phyloP scores from a whole-genome alignment of 164 flowering plant genomes.

The Berberis thunbergii region DNA sequence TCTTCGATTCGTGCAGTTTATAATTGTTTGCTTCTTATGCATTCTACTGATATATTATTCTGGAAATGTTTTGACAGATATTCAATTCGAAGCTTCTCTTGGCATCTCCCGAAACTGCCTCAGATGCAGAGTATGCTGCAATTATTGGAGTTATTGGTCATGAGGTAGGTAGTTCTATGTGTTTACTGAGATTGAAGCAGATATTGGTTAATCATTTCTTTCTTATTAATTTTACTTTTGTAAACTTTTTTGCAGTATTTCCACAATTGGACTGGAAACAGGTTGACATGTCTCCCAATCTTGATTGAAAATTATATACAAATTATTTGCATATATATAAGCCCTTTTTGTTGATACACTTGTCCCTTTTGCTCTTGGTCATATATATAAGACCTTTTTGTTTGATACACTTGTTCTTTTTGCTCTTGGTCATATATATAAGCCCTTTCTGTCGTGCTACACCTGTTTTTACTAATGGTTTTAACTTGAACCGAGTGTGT shows the following conservation, averaged over 20 bases:
- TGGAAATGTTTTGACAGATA: conserved; percentile 35
- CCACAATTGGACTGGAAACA: conserved; percentile 99
- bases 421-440: too few relatives aligned
- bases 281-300: conserved; percentile 28
- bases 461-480: too few relatives aligned
- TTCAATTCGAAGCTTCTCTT: conserved; percentile 95
- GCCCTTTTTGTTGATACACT: too few relatives aligned
- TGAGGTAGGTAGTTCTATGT: conserved; percentile 41
- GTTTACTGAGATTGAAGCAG: background rate
- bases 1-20: background rate
- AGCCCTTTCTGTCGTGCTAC: too few relatives aligned
- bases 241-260: conserved; percentile 63
- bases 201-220: background rate
- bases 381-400: background rate
- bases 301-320: conserved; percentile 1
- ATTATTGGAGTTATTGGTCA: conserved; percentile 97
- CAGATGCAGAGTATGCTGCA: conserved; percentile 94
- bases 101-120: conserved; percentile 97
- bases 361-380: too few relatives aligned
- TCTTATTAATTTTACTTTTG: background rate
- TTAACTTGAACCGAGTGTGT: too few relatives aligned
- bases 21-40: background rate
- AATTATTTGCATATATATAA: background rate
- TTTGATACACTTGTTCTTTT: too few relatives aligned
- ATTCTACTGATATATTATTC: background rate